phyloP scores from a whole-genome alignment of 2,329 filamentous ascomycete species.

The Ploettnerulaceae sp. region DNA sequence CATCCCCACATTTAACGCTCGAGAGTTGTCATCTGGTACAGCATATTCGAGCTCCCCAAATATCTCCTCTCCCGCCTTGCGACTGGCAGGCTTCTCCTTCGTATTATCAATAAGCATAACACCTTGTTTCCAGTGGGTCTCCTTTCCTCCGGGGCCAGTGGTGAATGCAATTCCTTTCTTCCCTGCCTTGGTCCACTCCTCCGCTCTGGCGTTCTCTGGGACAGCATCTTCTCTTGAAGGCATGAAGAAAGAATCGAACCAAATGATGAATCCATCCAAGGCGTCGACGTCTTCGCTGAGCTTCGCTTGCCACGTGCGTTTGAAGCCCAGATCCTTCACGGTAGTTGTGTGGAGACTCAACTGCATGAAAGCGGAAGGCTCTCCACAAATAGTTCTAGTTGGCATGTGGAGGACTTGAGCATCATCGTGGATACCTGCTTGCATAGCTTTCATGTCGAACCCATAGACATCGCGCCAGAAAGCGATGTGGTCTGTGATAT shows the following conservation, averaged over 20 bases:
- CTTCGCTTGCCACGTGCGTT: constrained; percentile 58
- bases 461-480: constrained; percentile 95
- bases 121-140: constrained; percentile 90
- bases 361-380: constrained; percentile 62
- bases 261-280: constrained; percentile 84
- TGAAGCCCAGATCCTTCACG: constrained; percentile 70
- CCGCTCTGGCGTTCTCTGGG: constrained; percentile 50
- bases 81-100: constrained; percentile 41
- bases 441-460: constrained; percentile 92
- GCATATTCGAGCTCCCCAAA: constrained; percentile 66
- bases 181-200: constrained; percentile 53
- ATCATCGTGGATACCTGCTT: constrained; percentile 74
- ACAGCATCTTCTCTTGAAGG: constrained; percentile 48
- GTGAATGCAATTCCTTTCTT: constrained; percentile 75
- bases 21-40: constrained; percentile 63
- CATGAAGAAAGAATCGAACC: constrained; percentile 93
- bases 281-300: constrained; percentile 58
- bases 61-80: constrained; percentile 54
- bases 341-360: constrained; percentile 72
- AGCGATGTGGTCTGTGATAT: constrained; percentile 68
- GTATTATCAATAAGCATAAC: constrained; percentile 60
- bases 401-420: constrained; percentile 72
- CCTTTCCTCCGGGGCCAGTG: constrained; percentile 69
- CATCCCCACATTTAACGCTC: constrained; percentile 60
- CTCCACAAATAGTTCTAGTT: constrained; percentile 52